Evolutionary conservation across 2,329 filamentous ascomycete species (phyloP).

Genomic region (Sphaerulina populicola): DNA sequence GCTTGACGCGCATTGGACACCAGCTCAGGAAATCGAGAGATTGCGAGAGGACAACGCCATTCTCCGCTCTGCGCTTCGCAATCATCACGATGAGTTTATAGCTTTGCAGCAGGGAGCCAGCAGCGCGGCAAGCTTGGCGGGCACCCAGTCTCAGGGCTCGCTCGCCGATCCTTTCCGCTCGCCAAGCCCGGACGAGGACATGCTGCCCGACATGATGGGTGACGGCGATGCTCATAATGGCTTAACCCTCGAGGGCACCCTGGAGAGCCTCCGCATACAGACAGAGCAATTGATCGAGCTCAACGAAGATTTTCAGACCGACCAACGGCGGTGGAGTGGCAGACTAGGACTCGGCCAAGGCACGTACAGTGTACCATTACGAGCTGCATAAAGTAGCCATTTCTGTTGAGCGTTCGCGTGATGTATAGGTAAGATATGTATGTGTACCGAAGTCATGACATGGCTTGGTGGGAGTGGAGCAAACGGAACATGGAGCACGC

Average conservation of each 20-base stretch:
- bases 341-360: constrained; percentile 7
- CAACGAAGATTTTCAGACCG: constrained; percentile 30
- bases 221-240: constrained; percentile 8
- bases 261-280: constrained; percentile 29
- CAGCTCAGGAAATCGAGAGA: constrained; percentile 5
- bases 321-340: constrained; percentile 26
- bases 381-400: not conserved
- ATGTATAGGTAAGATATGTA: not conserved
- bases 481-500: no score
- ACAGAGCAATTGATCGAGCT: constrained; percentile 31
- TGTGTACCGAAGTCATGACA: not conserved
- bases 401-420: not conserved
- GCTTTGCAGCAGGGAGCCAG: not conserved
- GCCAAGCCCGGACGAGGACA: constrained; percentile 8
- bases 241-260: constrained; percentile 28
- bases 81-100: constrained; percentile 11
- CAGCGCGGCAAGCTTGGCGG: not conserved
- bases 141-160: not conserved
- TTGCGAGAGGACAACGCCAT: constrained; percentile 17
- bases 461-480: no score
- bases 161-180: constrained; percentile 12
- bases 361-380: constrained; percentile 7
- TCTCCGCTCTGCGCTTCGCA: constrained; percentile 11
- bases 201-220: not conserved
- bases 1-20: constrained; percentile 10